Percentiles rank a stretch among this genome's conserved stretches.
These are phyloP conservation scores for Cercospora sesami DNA, from an alignment of 2,329 filamentous ascomycete species.

Conservation along the genomic window DNA sequence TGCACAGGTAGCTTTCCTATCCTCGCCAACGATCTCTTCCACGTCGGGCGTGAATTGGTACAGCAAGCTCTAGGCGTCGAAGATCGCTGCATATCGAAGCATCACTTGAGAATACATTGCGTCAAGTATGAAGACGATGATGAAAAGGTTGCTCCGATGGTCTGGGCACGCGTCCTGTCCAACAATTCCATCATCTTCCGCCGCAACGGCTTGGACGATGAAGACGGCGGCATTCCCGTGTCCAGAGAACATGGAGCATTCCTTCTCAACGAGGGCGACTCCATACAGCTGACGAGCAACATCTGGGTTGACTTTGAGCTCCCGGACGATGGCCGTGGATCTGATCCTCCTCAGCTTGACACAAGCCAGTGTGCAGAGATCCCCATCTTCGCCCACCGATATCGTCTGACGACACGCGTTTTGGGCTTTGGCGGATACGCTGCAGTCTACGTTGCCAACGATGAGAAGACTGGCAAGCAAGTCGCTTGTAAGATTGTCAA, in stretches of 20 bases:
- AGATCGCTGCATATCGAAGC: constrained; percentile 46
- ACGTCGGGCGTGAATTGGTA: constrained; percentile 37
- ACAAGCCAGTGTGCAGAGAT: constrained; percentile 7
- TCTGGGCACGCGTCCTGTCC: constrained; percentile 51
- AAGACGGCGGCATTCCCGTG: constrained; percentile 32
- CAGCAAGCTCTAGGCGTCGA: constrained; percentile 27
- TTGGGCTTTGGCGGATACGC: constrained; percentile 58
- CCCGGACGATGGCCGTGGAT: not conserved
- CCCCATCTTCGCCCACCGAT: constrained; percentile 49
- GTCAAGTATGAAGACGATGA: constrained; percentile 47
- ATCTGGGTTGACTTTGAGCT: constrained; percentile 35
- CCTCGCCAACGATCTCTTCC: constrained; percentile 28
- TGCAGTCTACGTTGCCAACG: constrained; percentile 56
- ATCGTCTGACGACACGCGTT: constrained; percentile 50
- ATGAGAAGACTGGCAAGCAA: constrained; percentile 57
- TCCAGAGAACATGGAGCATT: constrained; percentile 39
- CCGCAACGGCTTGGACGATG: constrained; percentile 33
- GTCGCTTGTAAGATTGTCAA: constrained; percentile 69
- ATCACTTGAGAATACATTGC: constrained; percentile 50
- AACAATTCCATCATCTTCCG: constrained; percentile 45
- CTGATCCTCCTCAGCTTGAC: constrained; percentile 7
- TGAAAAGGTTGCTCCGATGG: constrained; percentile 44
- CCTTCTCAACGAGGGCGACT: constrained; percentile 48
- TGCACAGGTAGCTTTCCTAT: not conserved
- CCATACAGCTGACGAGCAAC: constrained; percentile 38